Evolutionary conservation across 345 rosid genomes (phyloP).

Genomic region (Bruguiera sexangula): DNA sequence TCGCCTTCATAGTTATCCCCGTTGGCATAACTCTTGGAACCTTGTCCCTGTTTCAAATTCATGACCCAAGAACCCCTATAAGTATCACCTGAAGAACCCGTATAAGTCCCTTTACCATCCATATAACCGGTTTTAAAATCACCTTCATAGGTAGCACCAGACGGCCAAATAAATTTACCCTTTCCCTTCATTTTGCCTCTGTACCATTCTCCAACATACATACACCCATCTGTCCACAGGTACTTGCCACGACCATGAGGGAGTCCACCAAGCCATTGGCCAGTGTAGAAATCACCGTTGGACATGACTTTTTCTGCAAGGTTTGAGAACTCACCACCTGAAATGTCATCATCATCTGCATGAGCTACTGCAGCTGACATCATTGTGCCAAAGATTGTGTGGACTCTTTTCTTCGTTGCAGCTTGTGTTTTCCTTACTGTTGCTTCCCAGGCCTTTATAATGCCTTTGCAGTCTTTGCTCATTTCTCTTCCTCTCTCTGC

Average conservation of each 20-base stretch:
- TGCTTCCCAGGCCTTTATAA: conserved; percentile 40
- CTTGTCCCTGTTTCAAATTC: conserved; percentile 87
- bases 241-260: conserved; percentile 88
- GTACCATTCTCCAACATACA: conserved; percentile 89
- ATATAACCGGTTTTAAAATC: conserved; percentile 82
- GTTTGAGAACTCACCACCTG: conserved; percentile 10
- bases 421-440: conserved; percentile 38
- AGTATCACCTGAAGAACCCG: conserved; percentile 60
- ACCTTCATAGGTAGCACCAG: conserved; percentile 93
- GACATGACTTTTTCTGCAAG: conserved; percentile 56
- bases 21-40: conserved; percentile 57
- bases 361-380: conserved; percentile 69
- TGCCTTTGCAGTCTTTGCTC: conserved; percentile 38
- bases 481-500: conserved; percentile 18
- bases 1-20: conserved; percentile 90
- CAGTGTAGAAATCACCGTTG: conserved; percentile 84
- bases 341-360: conserved; percentile 68
- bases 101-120: conserved; percentile 92
- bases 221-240: conserved; percentile 90
- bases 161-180: conserved; percentile 90
- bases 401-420: conserved; percentile 38
- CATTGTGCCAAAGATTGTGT: conserved; percentile 43
- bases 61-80: conserved; percentile 83
- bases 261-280: conserved; percentile 58
- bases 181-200: conserved; percentile 69